Base-by-base conservation (phyloP, 2,329 filamentous ascomycete species). In the Graphilbum fragrans region DNA sequence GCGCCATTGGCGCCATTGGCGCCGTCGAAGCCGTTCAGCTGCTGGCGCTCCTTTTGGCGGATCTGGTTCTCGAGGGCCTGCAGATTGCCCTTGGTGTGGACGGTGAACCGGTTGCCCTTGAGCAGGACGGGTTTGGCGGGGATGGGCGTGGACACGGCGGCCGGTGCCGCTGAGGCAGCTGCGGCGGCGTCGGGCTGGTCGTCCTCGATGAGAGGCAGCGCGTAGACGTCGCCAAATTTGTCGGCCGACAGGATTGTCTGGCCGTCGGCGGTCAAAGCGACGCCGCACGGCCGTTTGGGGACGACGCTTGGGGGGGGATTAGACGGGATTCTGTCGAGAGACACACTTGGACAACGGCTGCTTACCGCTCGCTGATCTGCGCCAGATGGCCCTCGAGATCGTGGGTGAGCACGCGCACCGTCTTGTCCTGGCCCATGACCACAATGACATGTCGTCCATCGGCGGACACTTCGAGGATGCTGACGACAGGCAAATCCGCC, bases 151-250 rank as follows among this genome's bases (percentile, higher is more conserved):
- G 49, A 35, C 37, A 51, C 19, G 19, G 37, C 5, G 19, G 11
- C 35, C 6, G 39, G 22, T 2, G 7, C 37, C 9, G 27, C 18
- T 4, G 37, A 22, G 3, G 34, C 25, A 1, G 37, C 41, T 16
- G 38, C 27, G 19, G 20, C 3, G n/a, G 21, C 20, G 36, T 29
- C 10, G 37, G 37, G 36, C 22, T 42, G 12, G 32, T 39, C 41
- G 40, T 39, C 23, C 34, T 22, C 34, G 43, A 86, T 58, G 3
- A 96, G 67, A 14, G 92, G 90, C 8, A 98, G 63, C 11, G 84
- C 75, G 62, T 94, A 96, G 46, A 95, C 90, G 58, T 98, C 92
- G 49, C 92, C 92, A 55, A 96, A 96, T 60, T 98, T 98, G 66
- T 98, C 92, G 40, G 79, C 90, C 47, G 77, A 79, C 44, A 96